Conservation (phyloP, 768 basidiomycete genomes). For the Cystofilobasidium capitatum region DNA sequence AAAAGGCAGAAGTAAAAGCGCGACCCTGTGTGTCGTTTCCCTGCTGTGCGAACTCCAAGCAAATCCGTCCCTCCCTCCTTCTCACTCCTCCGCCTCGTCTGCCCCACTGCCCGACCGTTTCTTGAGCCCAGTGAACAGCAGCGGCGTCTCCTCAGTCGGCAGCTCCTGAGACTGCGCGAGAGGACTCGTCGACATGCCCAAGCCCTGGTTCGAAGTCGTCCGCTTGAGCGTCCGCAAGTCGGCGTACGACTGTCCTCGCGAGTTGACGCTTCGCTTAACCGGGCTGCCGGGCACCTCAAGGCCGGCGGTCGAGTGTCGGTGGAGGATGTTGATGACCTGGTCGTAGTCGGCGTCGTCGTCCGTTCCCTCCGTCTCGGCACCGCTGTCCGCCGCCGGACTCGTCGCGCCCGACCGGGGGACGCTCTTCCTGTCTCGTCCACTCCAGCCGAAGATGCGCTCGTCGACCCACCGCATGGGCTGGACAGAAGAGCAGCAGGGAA, state of each 20-base stretch:
- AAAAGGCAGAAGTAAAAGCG: too few relatives aligned
- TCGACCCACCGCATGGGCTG: conserved; percentile 27
- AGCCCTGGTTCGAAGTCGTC: not conserved
- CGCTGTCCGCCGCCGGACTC: not conserved
- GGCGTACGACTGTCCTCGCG: conserved; percentile 17
- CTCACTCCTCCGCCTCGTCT: too few relatives aligned
- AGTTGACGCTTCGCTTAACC: not conserved
- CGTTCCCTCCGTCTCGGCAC: conserved; percentile 1
- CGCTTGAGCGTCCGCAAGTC: conserved; percentile 15
- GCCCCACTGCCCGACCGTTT: too few relatives aligned
- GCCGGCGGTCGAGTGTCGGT: not conserved
- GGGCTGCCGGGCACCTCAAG: not conserved
- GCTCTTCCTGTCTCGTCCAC: not conserved
- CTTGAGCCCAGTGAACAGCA: too few relatives aligned
- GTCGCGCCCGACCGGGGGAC: not conserved
- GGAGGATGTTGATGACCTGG: conserved; percentile 22
- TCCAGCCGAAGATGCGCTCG: conserved; percentile 22
- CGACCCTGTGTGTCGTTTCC: too few relatives aligned
- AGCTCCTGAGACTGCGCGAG: not conserved
- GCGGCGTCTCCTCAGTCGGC: not conserved
- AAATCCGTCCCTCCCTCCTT: too few relatives aligned
- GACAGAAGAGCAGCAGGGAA: not conserved
- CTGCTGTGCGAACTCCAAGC: too few relatives aligned
- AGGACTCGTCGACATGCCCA: too few relatives aligned
- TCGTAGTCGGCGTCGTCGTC: conserved; percentile 23